Evolutionary conservation across 208 protist genomes (phyloP).

Genomic region (Herpetomonas samuelpessoai): DNA sequence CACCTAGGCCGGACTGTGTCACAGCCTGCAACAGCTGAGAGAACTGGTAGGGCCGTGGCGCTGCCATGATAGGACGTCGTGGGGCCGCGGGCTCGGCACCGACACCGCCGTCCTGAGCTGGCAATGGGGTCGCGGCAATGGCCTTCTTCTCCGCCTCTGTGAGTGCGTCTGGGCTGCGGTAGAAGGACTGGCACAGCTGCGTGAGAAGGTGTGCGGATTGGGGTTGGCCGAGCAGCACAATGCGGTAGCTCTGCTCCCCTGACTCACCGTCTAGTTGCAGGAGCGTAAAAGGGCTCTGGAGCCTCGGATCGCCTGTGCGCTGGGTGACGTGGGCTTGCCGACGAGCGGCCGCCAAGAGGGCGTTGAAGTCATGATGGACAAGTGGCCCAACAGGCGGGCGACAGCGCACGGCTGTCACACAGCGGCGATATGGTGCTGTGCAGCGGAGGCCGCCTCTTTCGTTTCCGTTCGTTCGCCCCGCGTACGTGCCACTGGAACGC

Average conservation of each 20-base stretch:
- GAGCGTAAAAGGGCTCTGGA: not conserved
- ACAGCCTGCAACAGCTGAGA: conserved; percentile 8
- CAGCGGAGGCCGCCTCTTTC: no score
- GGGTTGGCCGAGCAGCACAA: not conserved
- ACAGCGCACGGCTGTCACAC: no score
- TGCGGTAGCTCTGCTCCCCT: not conserved
- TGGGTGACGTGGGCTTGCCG: no score
- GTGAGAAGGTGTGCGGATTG: not conserved
- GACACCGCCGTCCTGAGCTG: no score
- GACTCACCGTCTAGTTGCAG: not conserved
- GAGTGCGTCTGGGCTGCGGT: not conserved
- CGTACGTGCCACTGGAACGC: no score
- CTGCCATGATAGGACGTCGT: not conserved
- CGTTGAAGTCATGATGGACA: no score
- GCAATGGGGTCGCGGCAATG: not conserved
- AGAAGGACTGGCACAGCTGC: not conserved
- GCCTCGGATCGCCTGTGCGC: no score
- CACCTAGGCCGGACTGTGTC: conserved; percentile 20
- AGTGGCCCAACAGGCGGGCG: no score
- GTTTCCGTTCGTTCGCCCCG: no score
- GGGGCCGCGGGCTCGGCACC: not conserved
- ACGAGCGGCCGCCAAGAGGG: no score
- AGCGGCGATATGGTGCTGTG: no score
- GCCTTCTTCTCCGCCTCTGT: not conserved
- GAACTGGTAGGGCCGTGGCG: conserved; percentile 8